phyloP scores from a whole-genome alignment of 768 basidiomycete species.

The Russula sp. region DNA sequence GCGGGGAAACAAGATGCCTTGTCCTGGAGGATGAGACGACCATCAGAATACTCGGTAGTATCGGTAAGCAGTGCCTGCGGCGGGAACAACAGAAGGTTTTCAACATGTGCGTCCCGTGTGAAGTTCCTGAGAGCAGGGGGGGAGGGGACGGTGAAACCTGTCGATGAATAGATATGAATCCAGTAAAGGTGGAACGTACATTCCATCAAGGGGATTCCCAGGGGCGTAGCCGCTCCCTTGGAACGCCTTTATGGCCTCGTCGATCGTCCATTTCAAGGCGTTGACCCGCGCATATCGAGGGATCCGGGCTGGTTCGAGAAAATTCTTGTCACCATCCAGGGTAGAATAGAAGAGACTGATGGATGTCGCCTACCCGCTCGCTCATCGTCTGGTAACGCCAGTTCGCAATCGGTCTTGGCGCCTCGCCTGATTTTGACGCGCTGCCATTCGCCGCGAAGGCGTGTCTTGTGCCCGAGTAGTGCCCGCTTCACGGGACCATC shows the following conservation, averaged over 20 bases:
- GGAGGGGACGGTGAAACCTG: not conserved
- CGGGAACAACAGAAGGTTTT: constrained; percentile 72
- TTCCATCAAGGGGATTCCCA: constrained; percentile 45
- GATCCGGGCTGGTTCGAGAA: constrained; percentile 44
- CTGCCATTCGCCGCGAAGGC: constrained; percentile 79
- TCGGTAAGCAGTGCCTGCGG: constrained; percentile 59
- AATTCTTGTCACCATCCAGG: constrained; percentile 2
- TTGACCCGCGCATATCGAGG: constrained; percentile 87
- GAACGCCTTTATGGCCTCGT: constrained; percentile 56
- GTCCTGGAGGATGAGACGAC: constrained; percentile 90
- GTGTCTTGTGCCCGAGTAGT: constrained; percentile 80
- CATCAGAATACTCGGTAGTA: constrained; percentile 63
- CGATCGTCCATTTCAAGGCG: constrained; percentile 55
- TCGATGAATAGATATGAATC: not conserved
- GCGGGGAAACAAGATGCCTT: constrained; percentile 98
- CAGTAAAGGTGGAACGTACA: constrained; percentile 28
- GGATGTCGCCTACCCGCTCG: constrained; percentile 46
- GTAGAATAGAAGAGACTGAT: not conserved
- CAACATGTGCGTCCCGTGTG: constrained; percentile 70
- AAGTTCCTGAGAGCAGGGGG: constrained; percentile 44
- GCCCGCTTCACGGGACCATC: constrained; percentile 89
- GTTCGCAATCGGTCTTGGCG: constrained; percentile 52
- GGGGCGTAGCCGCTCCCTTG: constrained; percentile 47
- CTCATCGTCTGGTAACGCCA: constrained; percentile 54
- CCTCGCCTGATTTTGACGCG: constrained; percentile 75